Base-by-base conservation (phyloP, 441 rosid species). In the Capsella rubella region DNA sequence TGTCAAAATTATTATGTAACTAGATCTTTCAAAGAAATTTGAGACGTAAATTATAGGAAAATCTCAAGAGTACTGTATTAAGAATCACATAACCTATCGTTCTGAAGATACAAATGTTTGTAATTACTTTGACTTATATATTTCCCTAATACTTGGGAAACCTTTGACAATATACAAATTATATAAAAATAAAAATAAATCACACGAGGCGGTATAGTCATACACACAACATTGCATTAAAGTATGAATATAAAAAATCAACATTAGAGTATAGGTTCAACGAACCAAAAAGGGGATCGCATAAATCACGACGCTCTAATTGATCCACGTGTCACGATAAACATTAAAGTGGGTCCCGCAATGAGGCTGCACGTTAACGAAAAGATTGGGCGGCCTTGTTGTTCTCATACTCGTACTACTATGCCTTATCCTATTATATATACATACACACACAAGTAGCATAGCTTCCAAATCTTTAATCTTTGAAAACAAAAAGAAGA, bases 241-340 rank as follows among this genome's bases (percentile, higher is more conserved):
- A 55, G 2, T 8, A 43, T 1, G 52, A 61, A 4, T 28, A 28
- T 32, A 12, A 43, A 21, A 4, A 65, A 53, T 52, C 21, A 70
- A 54, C 42, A 47, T 55, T 49, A 2, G 49, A n/a, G 62, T 21
- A 50, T 51, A 71, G 73, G 80, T 77, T 77, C 80, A 71, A 71
- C 14, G 80, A 71, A 77, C 76, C 75, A 43, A 71, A 46, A 21
- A 21, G 55, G 9, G 37, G 54, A 47, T 76, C 55, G 68, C 76
- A 71, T 77, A 77, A 64, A 71, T 71, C 68, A 58, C 51, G 56
- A 50, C 57, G 73, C 57, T 45, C 68, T 65, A 13, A 71, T 42
- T 65, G 63, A 42, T 77, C 73, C 80, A 77, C 73, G 76, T 77
- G 69, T 65, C 57, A 32, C 1, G 67, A 57, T 77, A 51, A 71